A percentile compares a stretch with the other conserved stretches of the same genome.
These are phyloP conservation scores for Diutina ranongensis DNA, from an alignment of 1,139 yeast species.

Conservation along the genomic window DNA sequence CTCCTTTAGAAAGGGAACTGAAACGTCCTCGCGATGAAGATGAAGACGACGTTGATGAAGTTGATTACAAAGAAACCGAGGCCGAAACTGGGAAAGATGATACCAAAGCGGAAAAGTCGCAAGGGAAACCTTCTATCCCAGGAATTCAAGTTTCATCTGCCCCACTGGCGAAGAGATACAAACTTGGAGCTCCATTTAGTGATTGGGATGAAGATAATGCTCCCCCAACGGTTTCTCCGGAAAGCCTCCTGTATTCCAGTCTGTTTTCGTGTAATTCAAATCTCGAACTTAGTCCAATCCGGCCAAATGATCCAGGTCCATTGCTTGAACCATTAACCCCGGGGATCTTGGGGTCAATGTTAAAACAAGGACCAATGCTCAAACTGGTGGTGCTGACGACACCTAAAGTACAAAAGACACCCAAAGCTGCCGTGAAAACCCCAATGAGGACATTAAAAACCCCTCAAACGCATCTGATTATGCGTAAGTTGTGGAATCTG, in stretches of 20 bases:
- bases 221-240: not conserved
- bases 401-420: slow-evolving; percentile 7
- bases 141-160: too few relatives aligned
- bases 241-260: not conserved
- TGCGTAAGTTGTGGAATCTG: slow-evolving; percentile 47
- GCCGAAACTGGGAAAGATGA: slow-evolving; percentile 9
- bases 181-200: slow-evolving; percentile 8
- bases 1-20: slow-evolving; percentile 11
- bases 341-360: slow-evolving; percentile 9
- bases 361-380: slow-evolving; percentile 1
- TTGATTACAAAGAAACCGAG: slow-evolving; percentile 7
- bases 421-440: slow-evolving; percentile 19
- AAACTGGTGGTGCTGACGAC: not conserved
- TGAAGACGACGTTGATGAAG: slow-evolving; percentile 7
- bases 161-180: not conserved
- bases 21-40: slow-evolving; percentile 22
- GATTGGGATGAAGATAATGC: slow-evolving; percentile 9
- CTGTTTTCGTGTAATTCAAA: slow-evolving; percentile 49
- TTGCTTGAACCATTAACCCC: slow-evolving; percentile 48
- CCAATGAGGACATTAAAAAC: slow-evolving; percentile 29
- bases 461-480: slow-evolving; percentile 30
- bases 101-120: too few relatives aligned
- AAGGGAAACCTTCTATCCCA: too few relatives aligned
- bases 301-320: slow-evolving; percentile 50
- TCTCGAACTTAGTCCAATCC: slow-evolving; percentile 50